Evolutionary conservation across 805 yeast genomes (phyloP).

Genomic region (Pichia rugopelliculosa): DNA sequence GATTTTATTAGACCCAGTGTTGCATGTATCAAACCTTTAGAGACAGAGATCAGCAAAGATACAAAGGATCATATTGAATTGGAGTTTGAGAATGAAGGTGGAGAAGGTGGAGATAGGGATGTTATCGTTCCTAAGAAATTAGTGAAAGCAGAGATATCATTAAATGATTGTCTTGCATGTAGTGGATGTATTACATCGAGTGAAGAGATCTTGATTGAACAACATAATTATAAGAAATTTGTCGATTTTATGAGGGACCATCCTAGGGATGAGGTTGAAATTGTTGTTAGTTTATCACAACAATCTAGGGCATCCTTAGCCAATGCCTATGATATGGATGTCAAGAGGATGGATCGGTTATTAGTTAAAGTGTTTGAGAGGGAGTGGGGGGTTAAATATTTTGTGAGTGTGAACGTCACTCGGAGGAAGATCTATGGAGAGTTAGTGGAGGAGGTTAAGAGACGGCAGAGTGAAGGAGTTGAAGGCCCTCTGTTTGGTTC

Average conservation of each 20-base stretch:
- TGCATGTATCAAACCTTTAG: constrained; percentile 83
- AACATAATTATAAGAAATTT: constrained; percentile 81
- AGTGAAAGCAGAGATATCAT: constrained; percentile 77
- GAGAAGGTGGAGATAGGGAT: constrained; percentile 40
- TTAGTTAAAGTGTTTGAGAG: constrained; percentile 51
- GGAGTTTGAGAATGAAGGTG: constrained; percentile 57
- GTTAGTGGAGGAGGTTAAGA: constrained; percentile 35
- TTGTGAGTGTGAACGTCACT: constrained; percentile 83
- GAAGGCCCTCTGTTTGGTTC: constrained; percentile 54
- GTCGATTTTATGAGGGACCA: constrained; percentile 43
- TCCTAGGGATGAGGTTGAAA: constrained; percentile 25
- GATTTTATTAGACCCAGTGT: constrained; percentile 93
- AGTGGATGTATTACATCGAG: constrained; percentile 96
- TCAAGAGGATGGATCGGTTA: constrained; percentile 54
- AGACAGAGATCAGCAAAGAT: constrained; percentile 31
- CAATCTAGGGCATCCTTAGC: constrained; percentile 83
- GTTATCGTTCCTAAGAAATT: constrained; percentile 40
- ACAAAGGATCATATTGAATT: constrained; percentile 16
- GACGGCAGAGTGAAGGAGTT: constrained; percentile 7
- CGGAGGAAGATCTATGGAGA: constrained; percentile 53
- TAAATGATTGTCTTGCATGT: constrained; percentile 93
- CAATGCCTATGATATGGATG: constrained; percentile 46
- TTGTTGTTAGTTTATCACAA: constrained; percentile 74
- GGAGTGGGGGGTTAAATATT: constrained; percentile 58
- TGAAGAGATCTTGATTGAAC: constrained; percentile 87